A percentile compares a stretch with the other conserved stretches of the same genome.
phyloP scores from a whole-genome alignment of 1,284 basidiomycete species.

The Boletus sp. region DNA sequence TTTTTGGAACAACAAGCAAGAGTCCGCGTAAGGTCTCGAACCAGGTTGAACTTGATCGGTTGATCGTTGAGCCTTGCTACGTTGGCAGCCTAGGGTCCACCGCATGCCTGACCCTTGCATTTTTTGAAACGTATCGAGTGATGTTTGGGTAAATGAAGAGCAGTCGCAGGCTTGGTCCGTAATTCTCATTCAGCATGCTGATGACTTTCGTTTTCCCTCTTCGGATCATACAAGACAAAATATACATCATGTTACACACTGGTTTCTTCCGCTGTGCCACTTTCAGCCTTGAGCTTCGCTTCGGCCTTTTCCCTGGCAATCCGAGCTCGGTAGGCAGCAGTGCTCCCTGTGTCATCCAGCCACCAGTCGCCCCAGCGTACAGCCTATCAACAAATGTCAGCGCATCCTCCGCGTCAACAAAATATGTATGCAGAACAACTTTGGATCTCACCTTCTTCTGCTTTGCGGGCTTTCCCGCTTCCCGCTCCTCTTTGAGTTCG shows the following conservation, averaged over 20 bases:
- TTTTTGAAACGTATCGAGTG: too few relatives aligned
- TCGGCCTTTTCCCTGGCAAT: slow-evolving; percentile 11
- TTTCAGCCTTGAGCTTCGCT: slow-evolving; percentile 2
- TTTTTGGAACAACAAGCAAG: too few relatives aligned
- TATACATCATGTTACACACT: background rate
- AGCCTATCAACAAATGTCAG: background rate
- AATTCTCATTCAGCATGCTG: too few relatives aligned
- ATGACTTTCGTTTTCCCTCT: too few relatives aligned
- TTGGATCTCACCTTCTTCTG: slow-evolving; percentile 5
- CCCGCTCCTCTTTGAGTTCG: slow-evolving; percentile 2
- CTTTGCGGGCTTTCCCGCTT: background rate
- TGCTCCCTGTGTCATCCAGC: slow-evolving; percentile 17
- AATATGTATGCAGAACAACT: background rate
- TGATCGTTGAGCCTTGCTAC: too few relatives aligned
- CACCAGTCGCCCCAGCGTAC: slow-evolving; percentile 15
- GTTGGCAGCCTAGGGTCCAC: too few relatives aligned
- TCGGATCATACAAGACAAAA: background rate
- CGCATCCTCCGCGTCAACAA: too few relatives aligned
- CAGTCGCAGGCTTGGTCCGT: too few relatives aligned
- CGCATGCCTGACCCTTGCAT: too few relatives aligned
- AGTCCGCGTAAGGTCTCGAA: too few relatives aligned
- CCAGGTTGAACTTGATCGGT: too few relatives aligned
- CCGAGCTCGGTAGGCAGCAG: slow-evolving; percentile 16
- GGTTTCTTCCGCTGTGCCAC: background rate
- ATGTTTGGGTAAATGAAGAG: too few relatives aligned